Conservation (phyloP, 805 yeast species). For the Starmerella davenportii region DNA sequence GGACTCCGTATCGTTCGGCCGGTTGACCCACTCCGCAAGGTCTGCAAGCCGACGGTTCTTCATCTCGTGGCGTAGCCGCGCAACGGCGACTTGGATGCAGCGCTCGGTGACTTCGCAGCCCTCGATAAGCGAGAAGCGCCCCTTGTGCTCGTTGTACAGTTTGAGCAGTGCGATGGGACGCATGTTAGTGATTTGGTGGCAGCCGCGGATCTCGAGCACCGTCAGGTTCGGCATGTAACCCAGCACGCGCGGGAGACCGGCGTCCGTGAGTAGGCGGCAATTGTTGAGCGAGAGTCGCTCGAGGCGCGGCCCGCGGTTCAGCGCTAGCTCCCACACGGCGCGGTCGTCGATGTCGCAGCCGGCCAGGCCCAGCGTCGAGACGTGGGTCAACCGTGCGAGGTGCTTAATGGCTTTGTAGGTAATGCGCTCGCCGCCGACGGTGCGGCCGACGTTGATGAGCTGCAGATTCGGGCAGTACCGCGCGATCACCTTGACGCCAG, state of each 20-base stretch:
- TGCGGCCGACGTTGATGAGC: conserved; percentile 65
- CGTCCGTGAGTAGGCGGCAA: conserved; percentile 43
- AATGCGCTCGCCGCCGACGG: conserved; percentile 43
- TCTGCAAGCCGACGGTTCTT: conserved; percentile 45
- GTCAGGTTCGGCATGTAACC: conserved; percentile 41
- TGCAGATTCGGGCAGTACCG: conserved; percentile 38
- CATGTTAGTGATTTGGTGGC: conserved; percentile 38
- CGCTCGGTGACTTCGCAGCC: conserved; percentile 54
- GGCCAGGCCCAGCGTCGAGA: conserved; percentile 67
- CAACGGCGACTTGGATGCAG: conserved; percentile 43
- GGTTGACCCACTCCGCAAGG: conserved; percentile 32
- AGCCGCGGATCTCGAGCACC: conserved; percentile 61
- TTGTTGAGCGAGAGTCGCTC: conserved; percentile 59
- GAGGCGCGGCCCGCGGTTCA: conserved; percentile 31
- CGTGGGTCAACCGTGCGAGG: conserved; percentile 37
- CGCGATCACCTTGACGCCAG: conserved; percentile 54
- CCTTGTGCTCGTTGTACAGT: conserved; percentile 22
- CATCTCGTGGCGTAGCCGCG: conserved; percentile 36
- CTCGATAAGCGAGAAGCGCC: conserved; percentile 46
- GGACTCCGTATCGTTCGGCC: not conserved
- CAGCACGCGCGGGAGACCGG: conserved; percentile 36
- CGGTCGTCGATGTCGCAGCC: conserved; percentile 71
- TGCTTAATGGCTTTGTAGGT: conserved; percentile 51
- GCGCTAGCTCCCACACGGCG: conserved; percentile 63
- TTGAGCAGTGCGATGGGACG: conserved; percentile 53